A percentile compares a stretch with the other conserved stretches of the same genome.
phyloP scores from a whole-genome alignment of 176 grass and related monocot genomes.

The Zea mays region Zm-B73-REFERENCE-NAM-5.0 NC_050104.1:13047001-13047500 shows the following conservation, averaged over 20 bases:
- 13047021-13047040: slow-evolving; percentile 48
- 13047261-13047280: slow-evolving; percentile 89
- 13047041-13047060: slow-evolving; percentile 19
- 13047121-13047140: background rate
- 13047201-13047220: slow-evolving; percentile 18
- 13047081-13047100: background rate
- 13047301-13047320: slow-evolving; percentile 96
- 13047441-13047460: slow-evolving; percentile 93
- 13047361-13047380: background rate
- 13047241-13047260: slow-evolving; percentile 27
- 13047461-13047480: slow-evolving; percentile 87
- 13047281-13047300: slow-evolving; percentile 98
- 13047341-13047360: slow-evolving; percentile 1
- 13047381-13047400: background rate
- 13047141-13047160: slow-evolving; percentile 4
- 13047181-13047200: background rate
- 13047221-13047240: slow-evolving; percentile 13
- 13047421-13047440: slow-evolving; percentile 69
- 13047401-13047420: slow-evolving; percentile 1
- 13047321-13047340: background rate
- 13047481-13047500: slow-evolving; percentile 86
- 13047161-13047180: slow-evolving; percentile 27
- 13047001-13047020: slow-evolving; percentile 30
- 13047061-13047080: slow-evolving; percentile 20
- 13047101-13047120: background rate